phyloP scores from a whole-genome alignment of 2,329 filamentous ascomycete species.

The Talaromyces atroroseus region DNA sequence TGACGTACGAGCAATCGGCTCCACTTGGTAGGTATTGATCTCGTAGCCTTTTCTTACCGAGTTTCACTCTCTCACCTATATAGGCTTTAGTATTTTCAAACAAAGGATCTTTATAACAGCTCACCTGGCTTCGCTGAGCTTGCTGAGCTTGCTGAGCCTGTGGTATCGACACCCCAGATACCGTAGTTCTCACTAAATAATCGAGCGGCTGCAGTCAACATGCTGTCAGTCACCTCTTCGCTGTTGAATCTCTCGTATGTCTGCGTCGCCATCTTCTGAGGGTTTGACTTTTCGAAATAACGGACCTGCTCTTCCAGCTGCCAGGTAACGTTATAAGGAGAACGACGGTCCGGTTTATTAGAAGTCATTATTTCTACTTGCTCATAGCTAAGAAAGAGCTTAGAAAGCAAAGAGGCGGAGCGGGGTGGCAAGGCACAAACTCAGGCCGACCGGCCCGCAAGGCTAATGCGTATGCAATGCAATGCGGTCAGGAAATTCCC shows the following conservation, averaged over 20 bases:
- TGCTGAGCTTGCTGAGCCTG: neutral
- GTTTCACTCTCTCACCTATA: slow-evolving; percentile 19
- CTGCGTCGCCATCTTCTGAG: neutral
- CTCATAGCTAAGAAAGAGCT: no score
- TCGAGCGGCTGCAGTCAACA: neutral
- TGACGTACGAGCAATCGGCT: slow-evolving; percentile 27
- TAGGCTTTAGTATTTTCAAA: neutral
- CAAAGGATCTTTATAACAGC: neutral
- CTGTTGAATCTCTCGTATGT: neutral
- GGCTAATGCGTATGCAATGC: no score
- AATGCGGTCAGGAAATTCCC: no score
- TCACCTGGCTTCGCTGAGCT: neutral
- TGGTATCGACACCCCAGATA: neutral
- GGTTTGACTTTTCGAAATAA: no score
- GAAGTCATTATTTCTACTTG: no score
- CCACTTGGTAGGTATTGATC: slow-evolving; percentile 26
- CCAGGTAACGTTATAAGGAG: no score
- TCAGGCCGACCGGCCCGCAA: no score
- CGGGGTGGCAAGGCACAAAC: no score
- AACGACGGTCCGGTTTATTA: no score
- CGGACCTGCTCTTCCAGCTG: no score
- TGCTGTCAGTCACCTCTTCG: neutral
- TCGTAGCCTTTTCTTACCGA: slow-evolving; percentile 25
- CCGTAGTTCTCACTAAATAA: neutral
- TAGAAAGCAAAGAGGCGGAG: no score